Conservation (phyloP, 192 early-diverging fungal genomes). For the Coemansia umbellata region DNA sequence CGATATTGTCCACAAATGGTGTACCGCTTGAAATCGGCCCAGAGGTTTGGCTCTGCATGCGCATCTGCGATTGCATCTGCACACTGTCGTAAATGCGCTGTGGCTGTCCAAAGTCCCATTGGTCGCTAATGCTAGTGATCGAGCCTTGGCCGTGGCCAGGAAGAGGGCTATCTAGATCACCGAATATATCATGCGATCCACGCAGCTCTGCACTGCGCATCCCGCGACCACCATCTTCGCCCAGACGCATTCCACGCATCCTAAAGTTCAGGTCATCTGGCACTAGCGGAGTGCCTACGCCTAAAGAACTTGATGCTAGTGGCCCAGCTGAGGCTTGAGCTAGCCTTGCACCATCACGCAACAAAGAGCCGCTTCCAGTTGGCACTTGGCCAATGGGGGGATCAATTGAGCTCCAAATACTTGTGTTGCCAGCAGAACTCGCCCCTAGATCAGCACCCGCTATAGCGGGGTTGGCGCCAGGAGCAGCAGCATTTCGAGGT, state of each 20-base stretch:
- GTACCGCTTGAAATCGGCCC: slow-evolving; percentile 2
- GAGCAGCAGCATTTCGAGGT: slow-evolving; percentile 26
- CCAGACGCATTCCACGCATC: slow-evolving; percentile 31
- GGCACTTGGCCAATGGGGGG: not conserved
- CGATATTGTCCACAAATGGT: slow-evolving; percentile 32
- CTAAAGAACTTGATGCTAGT: slow-evolving; percentile 11
- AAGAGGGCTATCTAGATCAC: slow-evolving; percentile 27
- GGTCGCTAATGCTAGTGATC: slow-evolving; percentile 24
- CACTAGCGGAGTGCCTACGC: slow-evolving; percentile 11
- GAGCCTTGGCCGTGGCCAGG: slow-evolving; percentile 14
- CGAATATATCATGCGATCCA: slow-evolving; percentile 33
- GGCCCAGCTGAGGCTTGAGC: not conserved
- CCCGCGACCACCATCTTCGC: slow-evolving; percentile 25
- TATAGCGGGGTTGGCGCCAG: slow-evolving; percentile 1
- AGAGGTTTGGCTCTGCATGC: slow-evolving; percentile 18
- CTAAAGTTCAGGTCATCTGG: slow-evolving; percentile 34
- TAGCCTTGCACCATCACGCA: too few relatives aligned
- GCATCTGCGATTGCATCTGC: slow-evolving; percentile 19
- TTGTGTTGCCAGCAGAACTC: not conserved
- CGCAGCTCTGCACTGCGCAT: slow-evolving; percentile 44
- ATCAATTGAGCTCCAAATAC: slow-evolving; percentile 19
- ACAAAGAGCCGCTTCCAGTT: not conserved
- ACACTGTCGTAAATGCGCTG: slow-evolving; percentile 11
- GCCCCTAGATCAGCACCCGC: not conserved
- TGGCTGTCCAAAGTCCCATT: slow-evolving; percentile 38